These are phyloP conservation scores for Combretum micranthum DNA, from an alignment of 345 rosid species.

Conservation along the genomic window DNA sequence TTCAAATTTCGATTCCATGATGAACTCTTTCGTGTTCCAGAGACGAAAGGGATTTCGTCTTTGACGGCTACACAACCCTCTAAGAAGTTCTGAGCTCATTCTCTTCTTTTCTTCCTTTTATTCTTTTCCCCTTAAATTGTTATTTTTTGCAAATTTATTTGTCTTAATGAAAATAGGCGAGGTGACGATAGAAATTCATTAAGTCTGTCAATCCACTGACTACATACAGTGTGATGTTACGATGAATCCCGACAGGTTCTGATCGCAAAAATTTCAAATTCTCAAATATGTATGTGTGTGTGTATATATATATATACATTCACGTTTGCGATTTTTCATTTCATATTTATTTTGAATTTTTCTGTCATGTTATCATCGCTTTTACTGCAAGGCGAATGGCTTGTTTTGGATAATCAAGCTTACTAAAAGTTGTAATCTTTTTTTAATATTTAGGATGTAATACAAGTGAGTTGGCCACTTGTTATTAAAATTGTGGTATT, in stretches of 20 bases:
- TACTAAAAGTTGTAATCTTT: too few relatives aligned
- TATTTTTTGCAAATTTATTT: too few relatives aligned
- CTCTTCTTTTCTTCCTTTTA: neutral
- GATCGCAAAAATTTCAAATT: slow-evolving; percentile 5
- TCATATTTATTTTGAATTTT: too few relatives aligned
- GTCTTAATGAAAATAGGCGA: slow-evolving; percentile 4
- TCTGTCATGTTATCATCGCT: too few relatives aligned
- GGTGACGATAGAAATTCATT: slow-evolving; percentile 20
- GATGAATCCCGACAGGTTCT: slow-evolving; percentile 21
- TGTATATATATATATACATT: too few relatives aligned
- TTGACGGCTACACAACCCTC: slow-evolving; percentile 17
- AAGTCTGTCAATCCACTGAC: slow-evolving; percentile 19
- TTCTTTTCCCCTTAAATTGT: neutral
- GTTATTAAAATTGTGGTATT: neutral
- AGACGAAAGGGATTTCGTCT: slow-evolving; percentile 4
- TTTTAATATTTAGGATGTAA: too few relatives aligned
- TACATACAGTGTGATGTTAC: slow-evolving; percentile 11
- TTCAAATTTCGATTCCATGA: neutral
- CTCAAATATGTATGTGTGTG: too few relatives aligned
- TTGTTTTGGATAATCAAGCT: too few relatives aligned
- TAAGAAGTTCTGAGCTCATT: slow-evolving; percentile 16
- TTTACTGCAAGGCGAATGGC: too few relatives aligned
- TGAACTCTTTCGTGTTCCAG: slow-evolving; percentile 6
- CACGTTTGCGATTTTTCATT: too few relatives aligned
- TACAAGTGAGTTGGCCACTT: too few relatives aligned